Conservation (phyloP, 2,329 filamentous ascomycete species). For the Pseudophaeomoniella oleicola region DNA sequence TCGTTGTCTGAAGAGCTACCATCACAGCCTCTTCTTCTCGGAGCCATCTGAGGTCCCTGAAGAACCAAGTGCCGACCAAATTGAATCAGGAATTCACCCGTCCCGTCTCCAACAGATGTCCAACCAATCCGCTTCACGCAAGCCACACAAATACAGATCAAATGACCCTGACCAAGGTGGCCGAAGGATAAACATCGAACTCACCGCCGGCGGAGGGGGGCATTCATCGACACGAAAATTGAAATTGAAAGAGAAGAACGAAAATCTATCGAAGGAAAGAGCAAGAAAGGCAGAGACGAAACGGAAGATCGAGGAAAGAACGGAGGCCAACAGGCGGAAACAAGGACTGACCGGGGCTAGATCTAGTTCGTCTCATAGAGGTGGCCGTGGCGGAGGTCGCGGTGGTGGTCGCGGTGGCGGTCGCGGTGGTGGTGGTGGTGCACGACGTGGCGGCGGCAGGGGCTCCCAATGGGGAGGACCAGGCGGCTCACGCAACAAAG, state of each 20-base stretch:
- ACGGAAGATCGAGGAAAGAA: conserved; percentile 21
- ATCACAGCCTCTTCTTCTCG: conserved; percentile 64
- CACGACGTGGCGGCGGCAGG: no score
- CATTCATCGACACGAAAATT: conserved; percentile 57
- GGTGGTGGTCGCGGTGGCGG: conserved; percentile 13
- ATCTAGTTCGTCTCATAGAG: conserved; percentile 5
- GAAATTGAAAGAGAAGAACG: conserved; percentile 76
- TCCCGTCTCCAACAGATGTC: background rate
- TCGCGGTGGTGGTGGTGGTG: conserved; percentile 17
- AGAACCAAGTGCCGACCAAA: conserved; percentile 3
- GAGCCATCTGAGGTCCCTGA: conserved; percentile 21
- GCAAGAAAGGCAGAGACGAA: conserved; percentile 36
- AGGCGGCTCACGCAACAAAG: no score
- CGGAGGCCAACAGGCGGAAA: conserved; percentile 19
- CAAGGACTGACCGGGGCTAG: background rate
- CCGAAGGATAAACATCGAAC: conserved; percentile 79
- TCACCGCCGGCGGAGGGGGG: conserved; percentile 80
- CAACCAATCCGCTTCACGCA: no score
- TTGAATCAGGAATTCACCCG: background rate
- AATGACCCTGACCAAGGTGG: conserved; percentile 33
- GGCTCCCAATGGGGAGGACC: no score
- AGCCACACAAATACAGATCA: conserved; percentile 3
- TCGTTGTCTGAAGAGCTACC: conserved; percentile 78
- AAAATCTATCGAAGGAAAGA: conserved; percentile 60
- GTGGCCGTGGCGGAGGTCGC: conserved; percentile 15